Percentiles rank a stretch among this genome's conserved stretches.
Evolutionary conservation across 805 yeast species (phyloP).

Genomic region (Candida sanyiensis): DNA sequence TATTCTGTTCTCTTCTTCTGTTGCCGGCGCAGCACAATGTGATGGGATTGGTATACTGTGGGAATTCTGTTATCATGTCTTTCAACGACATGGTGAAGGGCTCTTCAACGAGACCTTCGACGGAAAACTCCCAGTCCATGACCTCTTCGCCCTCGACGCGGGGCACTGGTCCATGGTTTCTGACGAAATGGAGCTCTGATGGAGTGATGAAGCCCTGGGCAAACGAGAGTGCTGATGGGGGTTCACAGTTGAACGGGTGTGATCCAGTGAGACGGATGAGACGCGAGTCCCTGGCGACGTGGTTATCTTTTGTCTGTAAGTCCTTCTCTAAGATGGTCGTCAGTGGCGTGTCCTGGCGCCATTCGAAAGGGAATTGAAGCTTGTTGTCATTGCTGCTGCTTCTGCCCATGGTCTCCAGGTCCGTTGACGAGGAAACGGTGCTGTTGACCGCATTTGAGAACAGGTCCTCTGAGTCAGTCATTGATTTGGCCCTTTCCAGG

Average conservation of each 20-base stretch:
- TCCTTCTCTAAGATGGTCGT: slow-evolving; percentile 23
- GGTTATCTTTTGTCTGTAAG: slow-evolving; percentile 26
- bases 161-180: slow-evolving; percentile 33
- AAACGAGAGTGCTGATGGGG: slow-evolving; percentile 27
- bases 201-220: slow-evolving; percentile 31
- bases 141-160: slow-evolving; percentile 19
- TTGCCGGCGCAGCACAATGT: slow-evolving; percentile 34
- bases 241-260: slow-evolving; percentile 32
- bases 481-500: neutral
- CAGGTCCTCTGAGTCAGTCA: neutral
- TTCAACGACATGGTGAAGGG: slow-evolving; percentile 24
- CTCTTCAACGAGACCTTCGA: slow-evolving; percentile 29
- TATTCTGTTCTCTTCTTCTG: slow-evolving; percentile 31
- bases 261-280: slow-evolving; percentile 29
- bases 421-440: neutral
- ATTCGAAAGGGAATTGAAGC: slow-evolving; percentile 4
- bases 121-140: slow-evolving; percentile 26
- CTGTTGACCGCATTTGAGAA: neutral
- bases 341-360: slow-evolving; percentile 13
- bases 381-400: neutral
- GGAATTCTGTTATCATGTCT: slow-evolving; percentile 24
- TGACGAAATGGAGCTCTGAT: slow-evolving; percentile 28
- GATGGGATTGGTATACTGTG: slow-evolving; percentile 29
- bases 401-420: no score
- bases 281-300: slow-evolving; percentile 29